Evolutionary conservation across 2,329 filamentous ascomycete species (phyloP), one percentile per base, ranked within the genome.

Genomic region (Botrytis fabae): DNA sequence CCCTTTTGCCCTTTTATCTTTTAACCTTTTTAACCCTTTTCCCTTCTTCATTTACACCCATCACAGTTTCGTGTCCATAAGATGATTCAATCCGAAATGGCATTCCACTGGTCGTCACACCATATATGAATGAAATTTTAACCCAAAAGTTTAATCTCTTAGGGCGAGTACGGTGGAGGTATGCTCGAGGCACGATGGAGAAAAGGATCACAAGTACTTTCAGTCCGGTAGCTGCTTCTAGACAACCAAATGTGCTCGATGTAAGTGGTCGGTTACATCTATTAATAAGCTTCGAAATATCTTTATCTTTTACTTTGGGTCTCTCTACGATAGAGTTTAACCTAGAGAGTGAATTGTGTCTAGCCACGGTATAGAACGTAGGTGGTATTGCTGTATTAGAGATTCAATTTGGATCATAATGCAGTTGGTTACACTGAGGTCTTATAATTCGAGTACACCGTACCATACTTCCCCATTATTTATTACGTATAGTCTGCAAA

Each of bases 401-500:
- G 35, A 62, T 62, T 62, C 25, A 38, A 61, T n/a, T 25, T 61
- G 35, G 35, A 61, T n/a, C 35, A 40, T n/a, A 8, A 61, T 61
- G 59, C 59, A 61, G 35, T 14, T 38, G 32, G 57, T 35, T 22
- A 25, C 20, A 16, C 35, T 16, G 32, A 60, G 32, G 32, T 32
- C 32, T 35, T 14, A 25, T 38, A 38, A 2, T 40, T 61, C 22
- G 59, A 61, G 35, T 18, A 22, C 54, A 25, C 25, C 22, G 20
- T 60, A 60, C 32, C 32, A 22, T 61, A 8, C 32, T 40, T n/a
- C 38, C 22, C n/a, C 60, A 62, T 61, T 38, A 35, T n/a, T 40
- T 22, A 61, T 62, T 62, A 62, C 60, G 60, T 62, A 42, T 40
- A n/a, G 60, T 62, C 40, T 38, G 60, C 59, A 61, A 61, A 61